Evolutionary conservation across 768 basidiomycete genomes (phyloP), one percentile per base, ranked within the genome.

Genomic region (Trichaptum fuscoviolaceum): DNA sequence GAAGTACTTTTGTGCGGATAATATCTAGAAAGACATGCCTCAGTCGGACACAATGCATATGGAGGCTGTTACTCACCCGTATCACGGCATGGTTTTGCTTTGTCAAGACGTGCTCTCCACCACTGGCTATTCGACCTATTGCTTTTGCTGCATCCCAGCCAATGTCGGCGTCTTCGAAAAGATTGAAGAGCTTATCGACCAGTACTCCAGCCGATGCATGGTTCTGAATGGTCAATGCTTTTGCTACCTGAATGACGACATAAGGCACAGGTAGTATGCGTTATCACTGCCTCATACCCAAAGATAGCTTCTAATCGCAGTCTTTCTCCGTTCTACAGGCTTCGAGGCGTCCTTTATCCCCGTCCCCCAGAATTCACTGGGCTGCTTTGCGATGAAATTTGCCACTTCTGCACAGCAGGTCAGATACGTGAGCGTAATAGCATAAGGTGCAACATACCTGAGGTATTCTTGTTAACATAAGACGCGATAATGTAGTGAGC

Each of bases 81-180:
- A 94, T 80, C 17, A 91, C 83, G 1, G 92, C 87, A 75, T 88
- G 84, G 71, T 96, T 91, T 63, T 81, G 80, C 77, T 94, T 98
- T 10, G 86, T 90, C 70, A 97, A 75, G 26, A 90, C 76, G 9
- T 77, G 73, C 70, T 93, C 92, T 0, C 81, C 75, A 34, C 82
- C 81, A 7, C 86, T 83, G 15, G 76, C 77, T 42, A 96, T 78
- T 59, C 84, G 78, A 0, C 93, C 93, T 52, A 98, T 76, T 0
- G 87, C 86, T 67, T 83, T 86, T 0, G 94, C 96, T 17, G 91
- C 95, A 62, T 87, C 84, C 82, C 86, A 86, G 18, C 84, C 84
- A 57, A 97, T 78, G 0, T 73, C 73, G 62, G 78, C 77, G 71
- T 97, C 93, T 5, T 78, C 79, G 67, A 98, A 90, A 9, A 91